Percentiles rank a stretch among this genome's conserved stretches.
Evolutionary conservation across 257 asterid genomes (phyloP).

Genomic region (Fraxinus anomala): DNA sequence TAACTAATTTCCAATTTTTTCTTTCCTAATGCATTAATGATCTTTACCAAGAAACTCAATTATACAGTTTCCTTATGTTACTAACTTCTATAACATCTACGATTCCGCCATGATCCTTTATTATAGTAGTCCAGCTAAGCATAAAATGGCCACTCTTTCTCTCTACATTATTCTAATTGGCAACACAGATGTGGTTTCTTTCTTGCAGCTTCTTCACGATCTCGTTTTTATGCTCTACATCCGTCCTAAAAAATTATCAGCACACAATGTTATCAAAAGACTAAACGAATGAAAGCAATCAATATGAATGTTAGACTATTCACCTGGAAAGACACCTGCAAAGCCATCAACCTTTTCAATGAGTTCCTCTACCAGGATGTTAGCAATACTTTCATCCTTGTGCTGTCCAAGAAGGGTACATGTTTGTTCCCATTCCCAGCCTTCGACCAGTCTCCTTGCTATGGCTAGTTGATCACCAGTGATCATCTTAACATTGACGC

Average conservation of each 20-base stretch:
- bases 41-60: neutral
- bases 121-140: neutral
- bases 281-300: neutral
- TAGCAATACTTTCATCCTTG: conserved; percentile 50
- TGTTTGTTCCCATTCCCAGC: conserved; percentile 67
- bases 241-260: conserved; percentile 5
- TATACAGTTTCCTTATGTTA: neutral
- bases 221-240: conserved; percentile 57
- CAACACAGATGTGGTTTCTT: conserved; percentile 49
- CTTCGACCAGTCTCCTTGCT: conserved; percentile 63
- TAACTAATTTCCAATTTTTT: neutral
- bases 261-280: neutral
- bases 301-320: neutral
- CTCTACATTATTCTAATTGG: conserved; percentile 3
- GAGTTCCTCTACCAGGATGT: conserved; percentile 51
- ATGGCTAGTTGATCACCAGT: conserved; percentile 74
- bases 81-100: neutral
- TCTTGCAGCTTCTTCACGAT: conserved; percentile 64
- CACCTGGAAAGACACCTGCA: conserved; percentile 63
- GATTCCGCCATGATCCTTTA: neutral
- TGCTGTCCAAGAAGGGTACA: conserved; percentile 63
- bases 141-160: conserved; percentile 6
- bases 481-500: conserved; percentile 86
- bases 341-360: conserved; percentile 53
- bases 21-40: neutral